Conservation (phyloP, 108 stramenopile genomes). For the Epipyxis sp. region DNA sequence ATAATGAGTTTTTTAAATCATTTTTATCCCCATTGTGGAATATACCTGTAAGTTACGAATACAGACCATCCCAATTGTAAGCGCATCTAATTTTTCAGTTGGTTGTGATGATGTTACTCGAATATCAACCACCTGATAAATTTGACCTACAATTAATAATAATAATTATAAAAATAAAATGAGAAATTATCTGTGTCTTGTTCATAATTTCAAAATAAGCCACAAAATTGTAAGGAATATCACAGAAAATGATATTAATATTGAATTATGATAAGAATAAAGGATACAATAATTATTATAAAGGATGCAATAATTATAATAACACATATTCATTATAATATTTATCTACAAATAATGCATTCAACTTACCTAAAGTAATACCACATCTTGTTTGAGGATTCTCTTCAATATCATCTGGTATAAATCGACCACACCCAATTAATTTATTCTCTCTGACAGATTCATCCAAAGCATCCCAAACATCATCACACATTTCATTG, state of each 20-base stretch:
- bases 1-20: neutral
- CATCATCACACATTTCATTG: constrained; percentile 4
- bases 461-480: constrained; percentile 16
- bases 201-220: too few species aligned
- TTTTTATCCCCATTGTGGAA: neutral
- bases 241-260: too few species aligned
- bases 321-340: too few species aligned
- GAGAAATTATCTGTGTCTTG: too few species aligned
- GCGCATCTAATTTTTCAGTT: constrained; percentile 18
- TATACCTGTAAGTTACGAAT: constrained; percentile 11
- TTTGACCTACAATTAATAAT: neutral
- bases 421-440: constrained; percentile 23
- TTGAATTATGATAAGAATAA: too few species aligned
- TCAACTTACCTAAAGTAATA: constrained; percentile 11
- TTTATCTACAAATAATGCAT: too few species aligned
- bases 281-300: too few species aligned
- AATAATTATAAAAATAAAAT: too few species aligned
- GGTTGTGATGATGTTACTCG: neutral
- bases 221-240: too few species aligned
- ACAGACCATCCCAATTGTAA: constrained; percentile 27
- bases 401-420: neutral
- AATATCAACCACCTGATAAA: constrained; percentile 29
- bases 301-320: too few species aligned
- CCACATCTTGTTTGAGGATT: neutral
- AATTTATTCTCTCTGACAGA: neutral